Percentiles rank a stretch among this genome's conserved stretches.
Conservation (phyloP, 2,329 filamentous ascomycete genomes). For the Amesomyces nigricolor region DNA sequence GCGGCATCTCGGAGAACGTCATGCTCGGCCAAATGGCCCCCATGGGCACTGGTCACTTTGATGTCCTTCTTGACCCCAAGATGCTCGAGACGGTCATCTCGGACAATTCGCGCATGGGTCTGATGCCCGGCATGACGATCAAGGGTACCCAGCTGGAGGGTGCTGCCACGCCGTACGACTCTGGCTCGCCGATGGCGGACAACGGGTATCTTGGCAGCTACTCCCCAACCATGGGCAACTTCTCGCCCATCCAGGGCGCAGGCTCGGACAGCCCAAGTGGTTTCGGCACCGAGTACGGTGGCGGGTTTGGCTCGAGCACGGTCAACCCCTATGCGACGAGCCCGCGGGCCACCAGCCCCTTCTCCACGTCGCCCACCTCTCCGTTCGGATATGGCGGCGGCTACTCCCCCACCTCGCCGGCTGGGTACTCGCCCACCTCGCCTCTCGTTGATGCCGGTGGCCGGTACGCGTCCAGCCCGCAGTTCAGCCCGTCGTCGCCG, state of each 20-base stretch:
- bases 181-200: conserved; percentile 71
- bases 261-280: conserved; percentile 66
- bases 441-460: conserved; percentile 52
- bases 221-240: conserved; percentile 58
- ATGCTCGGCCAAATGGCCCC: conserved; percentile 97
- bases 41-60: conserved; percentile 94
- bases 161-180: conserved; percentile 91
- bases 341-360: conserved; percentile 68
- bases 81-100: conserved; percentile 95
- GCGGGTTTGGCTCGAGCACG: conserved; percentile 43
- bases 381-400: conserved; percentile 56
- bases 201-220: conserved; percentile 56
- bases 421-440: conserved; percentile 73
- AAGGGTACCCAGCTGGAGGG: conserved; percentile 73
- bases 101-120: conserved; percentile 79
- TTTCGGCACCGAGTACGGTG: conserved; percentile 57
- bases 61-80: conserved; percentile 85
- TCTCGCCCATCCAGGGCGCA: conserved; percentile 71
- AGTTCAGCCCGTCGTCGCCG: conserved; percentile 58
- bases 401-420: conserved; percentile 74
- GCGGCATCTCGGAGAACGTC: conserved; percentile 96
- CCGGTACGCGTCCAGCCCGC: conserved; percentile 53
- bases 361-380: conserved; percentile 64
- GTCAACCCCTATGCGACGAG: conserved; percentile 66
- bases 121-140: conserved; percentile 72